Percentiles rank a stretch among this genome's conserved stretches.
Conservation (phyloP, 352 stramenopile species). For the Phytopythium delawarense region DNA sequence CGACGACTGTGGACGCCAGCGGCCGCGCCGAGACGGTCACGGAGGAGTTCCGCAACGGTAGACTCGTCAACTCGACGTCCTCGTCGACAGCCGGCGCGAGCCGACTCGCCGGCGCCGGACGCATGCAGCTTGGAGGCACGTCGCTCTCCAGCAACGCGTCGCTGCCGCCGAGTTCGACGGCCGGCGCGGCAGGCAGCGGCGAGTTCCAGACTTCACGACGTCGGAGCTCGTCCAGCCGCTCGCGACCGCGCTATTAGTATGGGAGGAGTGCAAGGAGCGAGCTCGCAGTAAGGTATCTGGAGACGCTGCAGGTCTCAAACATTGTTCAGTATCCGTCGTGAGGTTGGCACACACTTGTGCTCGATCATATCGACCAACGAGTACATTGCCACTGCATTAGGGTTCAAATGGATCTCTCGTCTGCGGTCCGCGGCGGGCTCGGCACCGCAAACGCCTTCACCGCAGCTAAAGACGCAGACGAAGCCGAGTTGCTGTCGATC, state of each 20-base stretch:
- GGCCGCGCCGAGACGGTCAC: conserved; percentile 54
- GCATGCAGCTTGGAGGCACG: conserved; percentile 54
- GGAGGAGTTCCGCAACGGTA: conserved; percentile 71
- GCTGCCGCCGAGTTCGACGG: not conserved
- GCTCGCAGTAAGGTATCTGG: not conserved
- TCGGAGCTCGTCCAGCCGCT: conserved; percentile 10
- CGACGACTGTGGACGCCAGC: conserved; percentile 44
- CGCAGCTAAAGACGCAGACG: not conserved
- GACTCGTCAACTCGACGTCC: conserved; percentile 50
- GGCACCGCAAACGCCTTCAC: not conserved
- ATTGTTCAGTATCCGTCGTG: not conserved
- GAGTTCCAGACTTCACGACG: conserved; percentile 1
- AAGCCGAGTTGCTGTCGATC: not conserved
- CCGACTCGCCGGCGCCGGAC: conserved; percentile 44
- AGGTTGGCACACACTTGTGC: not conserved
- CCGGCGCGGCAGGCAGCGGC: not conserved
- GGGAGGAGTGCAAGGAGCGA: not conserved
- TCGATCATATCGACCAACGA: not conserved
- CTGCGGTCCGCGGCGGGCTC: not conserved
- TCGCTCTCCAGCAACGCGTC: not conserved
- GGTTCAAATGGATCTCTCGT: not conserved
- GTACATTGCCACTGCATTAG: not conserved
- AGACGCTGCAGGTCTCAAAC: not conserved
- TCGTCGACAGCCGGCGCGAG: conserved; percentile 16
- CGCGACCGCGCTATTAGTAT: conserved; percentile 4